Evolutionary conservation across 306 rosid genomes (phyloP), one percentile per base, ranked within the genome.

Genomic region (Potentilla sterilis): DNA sequence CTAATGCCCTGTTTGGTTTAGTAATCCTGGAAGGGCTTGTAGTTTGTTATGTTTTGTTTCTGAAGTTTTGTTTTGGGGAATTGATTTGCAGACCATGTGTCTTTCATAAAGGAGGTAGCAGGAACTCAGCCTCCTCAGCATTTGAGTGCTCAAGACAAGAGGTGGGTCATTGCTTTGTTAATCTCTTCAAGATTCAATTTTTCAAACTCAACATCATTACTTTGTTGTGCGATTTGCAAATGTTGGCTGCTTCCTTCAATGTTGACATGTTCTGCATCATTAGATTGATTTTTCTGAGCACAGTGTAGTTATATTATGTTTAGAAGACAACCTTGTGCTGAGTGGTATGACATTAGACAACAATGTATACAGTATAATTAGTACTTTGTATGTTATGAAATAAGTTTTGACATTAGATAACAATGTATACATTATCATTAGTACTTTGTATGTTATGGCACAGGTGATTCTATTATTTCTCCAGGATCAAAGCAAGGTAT

Each of bases 401-500:
- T 28, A 28, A 28, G 28, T 28, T 28, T 28, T 28, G 28, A 28
- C 10, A 19, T 34, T 1, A 19, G 7, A 47, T 28, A 37, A 28
- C 32, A 62, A 62, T 62, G n/a, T 34, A 62, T 62, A 15, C 35
- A 32, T 18, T 62, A 32, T 13, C 28, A 18, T 51, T 21, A 24
- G 15, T 54, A 11, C 68, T 24, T 54, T 14, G 18, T 40, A 3
- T 52, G 48, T 11, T 38, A 0, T 28, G 28, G 28, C 28, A 86
- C 84, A 94, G 98, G 98, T 84, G 95, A 87, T 70, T 83, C 96
- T 73, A 85, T 94, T 38, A 46, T 94, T 77, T 85, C 96, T 49
- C 98, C 98, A 0, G 95, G 97, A 77, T 89, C 92, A 32, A 94
- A 82, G 83, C 89, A 87, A 82, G 97, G 97, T 64, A 73, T 87